phyloP scores from a whole-genome alignment of 345 rosid species.

The Brassica juncea region DNA sequence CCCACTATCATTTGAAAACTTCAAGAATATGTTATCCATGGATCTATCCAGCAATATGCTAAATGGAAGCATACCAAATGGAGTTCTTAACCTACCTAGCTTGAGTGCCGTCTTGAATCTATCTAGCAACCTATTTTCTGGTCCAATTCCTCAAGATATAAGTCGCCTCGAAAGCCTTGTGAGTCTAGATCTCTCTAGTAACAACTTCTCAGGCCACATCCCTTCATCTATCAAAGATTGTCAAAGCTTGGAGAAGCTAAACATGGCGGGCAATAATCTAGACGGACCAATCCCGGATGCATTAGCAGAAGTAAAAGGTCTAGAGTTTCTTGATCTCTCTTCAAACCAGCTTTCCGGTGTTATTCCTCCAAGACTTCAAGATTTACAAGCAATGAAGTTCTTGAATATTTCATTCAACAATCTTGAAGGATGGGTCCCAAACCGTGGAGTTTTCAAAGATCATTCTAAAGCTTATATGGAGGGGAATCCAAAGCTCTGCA shows the following conservation, averaged over 20 bases:
- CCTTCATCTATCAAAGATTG: constrained; percentile 46
- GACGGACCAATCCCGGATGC: constrained; percentile 45
- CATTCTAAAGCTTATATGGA: constrained; percentile 33
- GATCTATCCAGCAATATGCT: constrained; percentile 55
- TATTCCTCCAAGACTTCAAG: constrained; percentile 47
- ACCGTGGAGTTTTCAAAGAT: constrained; percentile 36
- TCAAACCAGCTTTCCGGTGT: constrained; percentile 49
- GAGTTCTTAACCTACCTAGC: constrained; percentile 46
- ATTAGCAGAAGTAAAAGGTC: constrained; percentile 44
- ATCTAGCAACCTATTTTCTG: constrained; percentile 46
- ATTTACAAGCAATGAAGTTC: constrained; percentile 39
- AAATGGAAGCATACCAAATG: constrained; percentile 49
- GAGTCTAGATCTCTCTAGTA: constrained; percentile 50
- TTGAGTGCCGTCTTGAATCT: constrained; percentile 45
- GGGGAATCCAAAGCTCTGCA: constrained; percentile 46
- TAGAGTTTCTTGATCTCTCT: constrained; percentile 52
- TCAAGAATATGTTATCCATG: constrained; percentile 43
- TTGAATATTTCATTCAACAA: constrained; percentile 56
- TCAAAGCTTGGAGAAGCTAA: constrained; percentile 52
- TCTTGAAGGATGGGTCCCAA: constrained; percentile 50
- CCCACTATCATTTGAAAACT: constrained; percentile 47
- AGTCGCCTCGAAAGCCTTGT: constrained; percentile 39
- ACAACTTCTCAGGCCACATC: constrained; percentile 46
- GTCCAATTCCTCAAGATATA: constrained; percentile 46
- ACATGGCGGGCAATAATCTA: constrained; percentile 44